Percentiles rank a stretch among this genome's conserved stretches.
Conservation (phyloP, 495 filamentous ascomycete species). For the Darksidea phi region DNA sequence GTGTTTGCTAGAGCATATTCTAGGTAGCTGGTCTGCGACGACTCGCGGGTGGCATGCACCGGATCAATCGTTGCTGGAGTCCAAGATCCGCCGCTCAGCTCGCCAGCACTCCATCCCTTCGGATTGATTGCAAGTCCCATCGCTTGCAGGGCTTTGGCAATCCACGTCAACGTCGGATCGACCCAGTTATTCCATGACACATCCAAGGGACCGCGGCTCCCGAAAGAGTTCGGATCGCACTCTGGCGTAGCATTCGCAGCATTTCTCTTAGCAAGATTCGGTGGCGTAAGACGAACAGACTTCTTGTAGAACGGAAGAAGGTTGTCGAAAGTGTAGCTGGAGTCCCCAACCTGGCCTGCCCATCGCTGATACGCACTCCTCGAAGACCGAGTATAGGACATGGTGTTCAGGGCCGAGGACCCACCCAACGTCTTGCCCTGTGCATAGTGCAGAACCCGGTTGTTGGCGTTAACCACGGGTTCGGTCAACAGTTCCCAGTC, state of each 20-base stretch:
- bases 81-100: slow-evolving; percentile 41
- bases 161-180: slow-evolving; percentile 37
- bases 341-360: slow-evolving; percentile 49
- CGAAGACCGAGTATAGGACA: slow-evolving; percentile 41
- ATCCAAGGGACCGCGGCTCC: slow-evolving; percentile 26
- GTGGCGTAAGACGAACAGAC: slow-evolving; percentile 34
- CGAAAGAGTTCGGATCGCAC: slow-evolving; percentile 35
- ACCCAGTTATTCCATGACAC: slow-evolving; percentile 37
- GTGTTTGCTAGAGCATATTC: neutral
- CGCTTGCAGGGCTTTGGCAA: slow-evolving; percentile 39
- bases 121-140: slow-evolving; percentile 41
- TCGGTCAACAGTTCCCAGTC: slow-evolving; percentile 14
- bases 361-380: slow-evolving; percentile 49
- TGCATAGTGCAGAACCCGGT: slow-evolving; percentile 32
- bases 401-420: slow-evolving; percentile 17
- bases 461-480: neutral
- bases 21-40: slow-evolving; percentile 32
- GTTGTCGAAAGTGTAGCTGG: slow-evolving; percentile 48
- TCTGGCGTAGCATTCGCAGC: slow-evolving; percentile 28
- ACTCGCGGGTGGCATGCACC: slow-evolving; percentile 28
- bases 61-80: slow-evolving; percentile 37
- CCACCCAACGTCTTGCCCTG: slow-evolving; percentile 41
- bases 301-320: slow-evolving; percentile 49
- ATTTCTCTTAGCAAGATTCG: slow-evolving; percentile 19
- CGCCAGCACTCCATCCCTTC: slow-evolving; percentile 42